Base-by-base conservation (phyloP, 1,284 basidiomycete genomes). In the Leccinum griseonigrum region DNA sequence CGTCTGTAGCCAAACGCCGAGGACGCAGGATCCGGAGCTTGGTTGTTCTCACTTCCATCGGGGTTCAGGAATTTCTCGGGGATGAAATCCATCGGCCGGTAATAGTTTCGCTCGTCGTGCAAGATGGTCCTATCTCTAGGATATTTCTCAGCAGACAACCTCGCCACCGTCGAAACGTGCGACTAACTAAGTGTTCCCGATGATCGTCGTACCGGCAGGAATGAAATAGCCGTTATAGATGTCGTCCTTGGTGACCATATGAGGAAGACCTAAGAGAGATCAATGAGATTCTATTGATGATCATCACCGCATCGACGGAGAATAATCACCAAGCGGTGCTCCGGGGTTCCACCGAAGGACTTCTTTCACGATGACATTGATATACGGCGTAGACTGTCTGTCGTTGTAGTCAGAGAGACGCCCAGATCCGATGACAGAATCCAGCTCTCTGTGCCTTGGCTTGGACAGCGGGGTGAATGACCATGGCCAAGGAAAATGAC, bases 261-360 rank as follows among this genome's bases (percentile, higher is more conserved):
- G 80, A 22, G 80, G 79, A 60, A 81, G 68, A 60, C 78, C 79
- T 81, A 59, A 63, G 56, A 58, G 60, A 54, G 56, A 58, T 43
- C 1, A 46, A 46, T 63, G n/a, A 67, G n/a, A 46, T 62, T 31
- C 57, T 40, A 61, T 62, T 58, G 38, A 38, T 60, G 46, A 22
- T 63, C 51, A 50, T 22, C 43, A 56, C 61, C 22, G 22, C 50
- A 53, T 63, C 51, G 29, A 7, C 54, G 65, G 65, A 29, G 61
- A 59, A 64, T 60, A 71, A 67, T 59, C 46, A 81, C 82, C 81
- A 54, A 83, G 70, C 56, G 83, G 82, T 28, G 80, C 77, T 29
- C 80, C 79, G 22, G 83, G 81, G 62, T 78, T 79, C 82, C 83
- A 85, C 66, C 83, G 77, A 51, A 82, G 72, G n/a, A 81, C 76